Conservation (phyloP, 768 basidiomycete species). For the Pleurotus citrinopileatus region DNA sequence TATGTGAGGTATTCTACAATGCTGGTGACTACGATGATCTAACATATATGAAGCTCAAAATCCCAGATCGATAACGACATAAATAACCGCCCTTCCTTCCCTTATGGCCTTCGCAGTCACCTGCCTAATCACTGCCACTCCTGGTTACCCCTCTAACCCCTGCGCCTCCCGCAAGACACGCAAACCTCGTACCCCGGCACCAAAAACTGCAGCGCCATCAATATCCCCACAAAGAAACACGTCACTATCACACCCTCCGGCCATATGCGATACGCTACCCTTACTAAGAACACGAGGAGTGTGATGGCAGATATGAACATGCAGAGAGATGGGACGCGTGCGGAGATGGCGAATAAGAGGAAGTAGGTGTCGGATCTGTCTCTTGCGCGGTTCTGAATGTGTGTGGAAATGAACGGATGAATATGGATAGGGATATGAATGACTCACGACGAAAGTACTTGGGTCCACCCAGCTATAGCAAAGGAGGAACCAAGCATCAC, state of each 20-base stretch:
- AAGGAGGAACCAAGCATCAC: conserved; percentile 65
- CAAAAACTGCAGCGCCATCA: conserved; percentile 68
- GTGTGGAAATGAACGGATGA: background rate
- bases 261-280: conserved; percentile 64
- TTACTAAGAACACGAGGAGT: conserved; percentile 56
- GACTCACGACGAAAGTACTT: conserved; percentile 50
- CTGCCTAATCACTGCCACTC: no score
- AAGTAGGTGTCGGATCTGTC: conserved; percentile 60
- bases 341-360: conserved; percentile 68
- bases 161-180: background rate
- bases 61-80: no score
- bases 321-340: conserved; percentile 61
- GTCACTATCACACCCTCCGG: conserved; percentile 58
- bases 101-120: no score
- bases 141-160: no score
- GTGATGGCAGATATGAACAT: conserved; percentile 53
- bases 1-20: no score
- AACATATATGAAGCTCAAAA: no score
- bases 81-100: no score
- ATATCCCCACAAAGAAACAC: conserved; percentile 53
- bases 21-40: no score
- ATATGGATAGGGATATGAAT: background rate
- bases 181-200: no score
- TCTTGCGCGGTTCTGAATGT: conserved; percentile 39
- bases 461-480: conserved; percentile 54